A percentile compares a stretch with the other conserved stretches of the same genome.
These are phyloP conservation scores for Cercospora sp. DNA, from an alignment of 2,329 filamentous ascomycete genomes.

Conservation along the genomic window DNA sequence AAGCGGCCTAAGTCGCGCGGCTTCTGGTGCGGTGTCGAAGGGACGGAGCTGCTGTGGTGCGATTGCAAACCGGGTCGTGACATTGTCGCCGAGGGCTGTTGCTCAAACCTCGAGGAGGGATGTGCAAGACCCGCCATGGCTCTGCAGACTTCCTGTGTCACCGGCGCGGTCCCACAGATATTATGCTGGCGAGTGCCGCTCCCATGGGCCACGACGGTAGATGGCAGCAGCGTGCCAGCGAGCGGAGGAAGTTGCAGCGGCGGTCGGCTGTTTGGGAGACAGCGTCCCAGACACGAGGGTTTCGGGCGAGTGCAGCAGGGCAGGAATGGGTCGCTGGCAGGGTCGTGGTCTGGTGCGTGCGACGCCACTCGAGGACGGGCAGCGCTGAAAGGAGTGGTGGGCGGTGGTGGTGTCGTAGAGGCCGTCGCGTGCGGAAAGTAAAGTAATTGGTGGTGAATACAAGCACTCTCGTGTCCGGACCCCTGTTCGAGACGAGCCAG, in stretches of 20 bases:
- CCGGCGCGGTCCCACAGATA: slow-evolving; percentile 33
- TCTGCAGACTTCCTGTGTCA: slow-evolving; percentile 30
- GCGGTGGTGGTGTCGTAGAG: slow-evolving; percentile 1
- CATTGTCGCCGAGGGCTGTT: slow-evolving; percentile 27
- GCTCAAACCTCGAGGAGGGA: slow-evolving; percentile 27
- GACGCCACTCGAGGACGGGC: neutral
- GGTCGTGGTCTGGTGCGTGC: neutral
- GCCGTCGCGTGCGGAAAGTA: neutral
- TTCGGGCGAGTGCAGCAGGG: slow-evolving; percentile 10
- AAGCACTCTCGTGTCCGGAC: slow-evolving; percentile 4
- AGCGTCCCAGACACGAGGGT: neutral
- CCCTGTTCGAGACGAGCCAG: slow-evolving; percentile 9
- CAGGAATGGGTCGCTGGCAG: slow-evolving; percentile 1
- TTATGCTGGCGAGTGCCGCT: slow-evolving; percentile 25
- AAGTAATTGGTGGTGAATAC: slow-evolving; percentile 7
- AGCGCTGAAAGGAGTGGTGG: slow-evolving; percentile 1
- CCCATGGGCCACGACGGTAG: slow-evolving; percentile 28
- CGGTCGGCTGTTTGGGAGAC: neutral
- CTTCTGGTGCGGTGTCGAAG: slow-evolving; percentile 88
- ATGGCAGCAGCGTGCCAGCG: slow-evolving; percentile 16
- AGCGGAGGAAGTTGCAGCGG: slow-evolving; percentile 11
- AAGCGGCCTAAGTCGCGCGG: slow-evolving; percentile 75
- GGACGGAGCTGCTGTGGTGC: slow-evolving; percentile 83
- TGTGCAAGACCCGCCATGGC: slow-evolving; percentile 28
- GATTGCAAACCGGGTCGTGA: slow-evolving; percentile 31